Evolutionary conservation across 148 eudicot species (phyloP).

Genomic region (Amaranthus palmeri): DNA sequence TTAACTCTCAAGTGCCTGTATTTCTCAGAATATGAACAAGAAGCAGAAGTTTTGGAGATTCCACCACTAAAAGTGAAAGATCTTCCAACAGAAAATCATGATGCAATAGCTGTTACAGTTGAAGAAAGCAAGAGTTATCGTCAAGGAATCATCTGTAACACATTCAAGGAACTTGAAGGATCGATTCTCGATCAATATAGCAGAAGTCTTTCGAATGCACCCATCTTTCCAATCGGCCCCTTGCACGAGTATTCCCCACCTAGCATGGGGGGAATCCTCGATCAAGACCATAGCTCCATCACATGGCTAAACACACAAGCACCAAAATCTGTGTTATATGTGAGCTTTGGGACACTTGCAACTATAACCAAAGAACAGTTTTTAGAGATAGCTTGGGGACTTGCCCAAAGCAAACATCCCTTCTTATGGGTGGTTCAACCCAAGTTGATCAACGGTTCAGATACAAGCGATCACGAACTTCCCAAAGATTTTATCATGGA

Average conservation of each 20-base stretch:
- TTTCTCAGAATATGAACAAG: conserved; percentile 18
- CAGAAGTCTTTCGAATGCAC: conserved; percentile 16
- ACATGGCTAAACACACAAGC: conserved; percentile 39
- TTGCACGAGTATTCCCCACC: conserved; percentile 34
- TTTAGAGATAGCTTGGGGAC: conserved; percentile 42
- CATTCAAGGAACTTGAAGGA: conserved; percentile 41
- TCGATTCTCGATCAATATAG: conserved; percentile 17
- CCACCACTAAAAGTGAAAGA: conserved; percentile 44
- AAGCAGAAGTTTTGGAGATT: conserved; percentile 30
- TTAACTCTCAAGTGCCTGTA: not conserved
- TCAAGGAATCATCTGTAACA: conserved; percentile 39
- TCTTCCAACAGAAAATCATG: conserved; percentile 32
- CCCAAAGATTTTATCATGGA: conserved; percentile 20
- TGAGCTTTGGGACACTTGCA: conserved; percentile 50
- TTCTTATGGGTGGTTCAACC: conserved; percentile 51
- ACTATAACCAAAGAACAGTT: conserved; percentile 31
- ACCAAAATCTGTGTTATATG: conserved; percentile 41
- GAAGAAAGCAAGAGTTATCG: conserved; percentile 24
- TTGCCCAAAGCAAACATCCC: conserved; percentile 39
- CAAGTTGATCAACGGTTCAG: conserved; percentile 22
- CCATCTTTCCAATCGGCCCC: conserved; percentile 39
- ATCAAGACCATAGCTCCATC: conserved; percentile 31
- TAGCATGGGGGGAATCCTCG: conserved; percentile 10
- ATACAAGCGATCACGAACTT: conserved; percentile 7
- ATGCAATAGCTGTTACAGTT: conserved; percentile 15